Evolutionary conservation across 176 grass and related monocot species (phyloP).

Genomic region (Oryza meyeriana): DNA sequence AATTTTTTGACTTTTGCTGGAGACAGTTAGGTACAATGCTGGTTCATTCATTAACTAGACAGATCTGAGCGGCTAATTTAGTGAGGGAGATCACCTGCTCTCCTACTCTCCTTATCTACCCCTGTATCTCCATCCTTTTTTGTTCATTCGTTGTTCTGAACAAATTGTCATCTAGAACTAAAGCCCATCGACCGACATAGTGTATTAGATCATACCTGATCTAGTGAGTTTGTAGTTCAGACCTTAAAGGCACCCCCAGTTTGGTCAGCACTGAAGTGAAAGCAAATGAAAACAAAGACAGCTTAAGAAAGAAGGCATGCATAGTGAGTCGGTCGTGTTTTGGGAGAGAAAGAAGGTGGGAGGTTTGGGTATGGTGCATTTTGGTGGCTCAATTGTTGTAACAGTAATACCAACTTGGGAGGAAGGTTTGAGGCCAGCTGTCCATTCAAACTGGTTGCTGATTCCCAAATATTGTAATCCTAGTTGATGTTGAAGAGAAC

Average conservation of each 20-base stretch:
- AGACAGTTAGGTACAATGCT: conserved; percentile 18
- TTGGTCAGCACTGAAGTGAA: neutral
- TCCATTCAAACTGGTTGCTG: neutral
- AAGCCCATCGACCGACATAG: neutral
- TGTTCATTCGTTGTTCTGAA: neutral
- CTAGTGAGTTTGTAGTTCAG: neutral
- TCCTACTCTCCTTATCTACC: neutral
- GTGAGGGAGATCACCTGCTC: neutral
- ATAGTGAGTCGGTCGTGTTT: neutral
- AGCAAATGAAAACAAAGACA: neutral
- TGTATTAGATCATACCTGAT: conserved; percentile 2
- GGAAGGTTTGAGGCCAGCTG: neutral
- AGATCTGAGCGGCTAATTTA: conserved; percentile 32
- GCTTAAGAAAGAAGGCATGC: neutral
- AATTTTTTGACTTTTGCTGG: conserved; percentile 8
- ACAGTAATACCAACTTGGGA: neutral
- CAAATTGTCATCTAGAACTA: conserved; percentile 17
- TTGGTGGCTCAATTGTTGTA: neutral
- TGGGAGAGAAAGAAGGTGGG: neutral
- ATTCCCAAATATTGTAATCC: neutral
- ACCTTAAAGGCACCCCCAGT: neutral
- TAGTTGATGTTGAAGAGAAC: neutral
- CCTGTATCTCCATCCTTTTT: neutral
- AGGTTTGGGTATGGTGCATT: neutral
- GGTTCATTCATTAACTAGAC: conserved; percentile 23